phyloP scores from a whole-genome alignment of 2,329 filamentous ascomycete species.

The Verticillium tricorpus region DNA sequence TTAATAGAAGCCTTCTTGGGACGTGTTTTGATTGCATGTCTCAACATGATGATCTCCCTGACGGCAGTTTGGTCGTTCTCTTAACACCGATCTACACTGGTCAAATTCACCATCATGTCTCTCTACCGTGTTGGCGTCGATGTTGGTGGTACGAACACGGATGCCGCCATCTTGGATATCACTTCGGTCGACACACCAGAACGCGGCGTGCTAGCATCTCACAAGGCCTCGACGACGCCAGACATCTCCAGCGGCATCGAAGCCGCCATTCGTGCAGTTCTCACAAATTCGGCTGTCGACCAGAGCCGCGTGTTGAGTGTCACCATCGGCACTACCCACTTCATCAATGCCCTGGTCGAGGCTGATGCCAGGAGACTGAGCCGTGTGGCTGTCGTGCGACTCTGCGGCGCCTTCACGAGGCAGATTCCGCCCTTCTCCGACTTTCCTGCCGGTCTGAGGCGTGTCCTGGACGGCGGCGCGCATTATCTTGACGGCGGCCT shows the following conservation, averaged over 20 bases:
- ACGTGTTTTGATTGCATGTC: background rate
- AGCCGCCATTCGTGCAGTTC: constrained; percentile 36
- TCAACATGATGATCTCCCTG: background rate
- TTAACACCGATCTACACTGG: background rate
- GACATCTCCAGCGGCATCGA: constrained; percentile 46
- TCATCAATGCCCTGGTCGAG: constrained; percentile 45
- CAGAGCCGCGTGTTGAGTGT: constrained; percentile 37
- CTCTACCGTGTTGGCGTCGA: constrained; percentile 40
- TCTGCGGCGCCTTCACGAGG: constrained; percentile 39
- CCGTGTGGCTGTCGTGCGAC: constrained; percentile 39
- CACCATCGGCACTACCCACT: constrained; percentile 46
- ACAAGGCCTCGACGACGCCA: constrained; percentile 44
- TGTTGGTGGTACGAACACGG: constrained; percentile 36
- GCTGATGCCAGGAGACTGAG: constrained; percentile 36
- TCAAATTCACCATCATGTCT: constrained; percentile 20
- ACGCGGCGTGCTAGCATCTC: constrained; percentile 38
- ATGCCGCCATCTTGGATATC: constrained; percentile 40
- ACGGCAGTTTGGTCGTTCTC: background rate
- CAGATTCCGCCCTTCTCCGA: constrained; percentile 41
- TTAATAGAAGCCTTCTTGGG: background rate
- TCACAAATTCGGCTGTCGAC: constrained; percentile 31
- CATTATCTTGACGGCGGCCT: constrained; percentile 40
- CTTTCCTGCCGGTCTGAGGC: constrained; percentile 34
- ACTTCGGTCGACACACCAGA: constrained; percentile 25
- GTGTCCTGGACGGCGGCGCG: constrained; percentile 35